Percentiles rank a stretch among this genome's conserved stretches.
Evolutionary conservation across 148 eudicot genomes (phyloP).

Genomic region (Rhododendron williamsianum): DNA sequence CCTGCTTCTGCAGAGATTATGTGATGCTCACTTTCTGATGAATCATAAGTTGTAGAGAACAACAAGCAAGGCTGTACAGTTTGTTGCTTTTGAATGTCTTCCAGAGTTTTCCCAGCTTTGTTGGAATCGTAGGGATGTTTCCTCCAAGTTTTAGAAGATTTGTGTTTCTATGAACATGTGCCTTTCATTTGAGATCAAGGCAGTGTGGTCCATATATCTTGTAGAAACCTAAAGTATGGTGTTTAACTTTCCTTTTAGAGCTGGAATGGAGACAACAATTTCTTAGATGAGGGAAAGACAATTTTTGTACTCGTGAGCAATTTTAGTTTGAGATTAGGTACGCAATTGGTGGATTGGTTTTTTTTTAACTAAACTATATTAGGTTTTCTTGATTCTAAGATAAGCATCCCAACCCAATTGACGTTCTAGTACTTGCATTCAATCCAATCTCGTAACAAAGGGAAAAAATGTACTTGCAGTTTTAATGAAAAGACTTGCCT

Average conservation of each 20-base stretch:
- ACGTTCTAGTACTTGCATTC: background rate
- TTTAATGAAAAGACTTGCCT: background rate
- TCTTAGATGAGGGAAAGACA: too few relatives aligned
- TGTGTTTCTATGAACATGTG: background rate
- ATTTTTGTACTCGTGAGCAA: background rate
- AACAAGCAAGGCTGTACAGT: background rate
- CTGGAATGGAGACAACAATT: background rate
- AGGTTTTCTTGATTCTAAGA: background rate
- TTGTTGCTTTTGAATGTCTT: background rate
- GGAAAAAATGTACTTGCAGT: background rate
- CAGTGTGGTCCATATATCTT: too few relatives aligned
- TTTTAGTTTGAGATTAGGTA: background rate
- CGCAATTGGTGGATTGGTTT: background rate
- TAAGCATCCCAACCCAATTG: background rate
- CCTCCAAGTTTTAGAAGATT: background rate
- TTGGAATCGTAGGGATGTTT: background rate
- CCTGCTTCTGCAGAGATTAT: background rate
- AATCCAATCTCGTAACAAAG: background rate
- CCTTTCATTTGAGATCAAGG: background rate
- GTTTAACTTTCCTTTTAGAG: too few relatives aligned
- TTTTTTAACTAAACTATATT: background rate
- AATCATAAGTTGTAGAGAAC: background rate
- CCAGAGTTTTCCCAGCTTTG: background rate
- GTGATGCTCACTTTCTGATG: background rate
- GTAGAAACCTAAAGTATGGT: too few relatives aligned